These are phyloP conservation scores for Misopates orontium DNA, from an alignment of 257 asterid species.

Conservation along the genomic window DNA sequence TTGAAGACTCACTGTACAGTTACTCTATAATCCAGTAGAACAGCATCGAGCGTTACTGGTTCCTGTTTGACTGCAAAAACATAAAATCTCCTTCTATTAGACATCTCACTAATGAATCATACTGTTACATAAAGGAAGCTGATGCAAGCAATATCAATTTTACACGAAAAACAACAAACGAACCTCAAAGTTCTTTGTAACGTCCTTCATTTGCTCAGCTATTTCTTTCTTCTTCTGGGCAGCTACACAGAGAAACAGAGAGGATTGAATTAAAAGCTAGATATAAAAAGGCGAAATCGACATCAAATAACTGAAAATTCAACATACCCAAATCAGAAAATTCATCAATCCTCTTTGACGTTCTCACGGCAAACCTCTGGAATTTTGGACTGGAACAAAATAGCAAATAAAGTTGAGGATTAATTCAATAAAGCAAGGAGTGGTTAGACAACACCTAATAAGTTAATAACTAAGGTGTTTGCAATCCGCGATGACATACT, in stretches of 20 bases:
- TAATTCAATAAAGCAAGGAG: background rate
- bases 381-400: conserved; percentile 48
- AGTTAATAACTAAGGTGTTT: no score
- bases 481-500: background rate
- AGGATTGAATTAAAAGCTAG: background rate
- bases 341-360: conserved; percentile 53
- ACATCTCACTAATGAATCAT: background rate
- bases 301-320: conserved; percentile 2
- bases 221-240: conserved; percentile 37
- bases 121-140: background rate
- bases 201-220: conserved; percentile 39
- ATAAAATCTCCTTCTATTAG: background rate
- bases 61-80: conserved; percentile 36
- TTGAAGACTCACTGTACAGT: background rate
- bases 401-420: background rate
- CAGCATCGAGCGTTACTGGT: conserved; percentile 18
- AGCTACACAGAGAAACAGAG: conserved; percentile 31
- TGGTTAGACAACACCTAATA: background rate
- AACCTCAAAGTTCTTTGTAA: conserved; percentile 34
- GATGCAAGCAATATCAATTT: background rate
- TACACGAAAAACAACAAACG: background rate
- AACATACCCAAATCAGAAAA: conserved; percentile 38
- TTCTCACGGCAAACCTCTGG: conserved; percentile 88
- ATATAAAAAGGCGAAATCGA: conserved; percentile 9
- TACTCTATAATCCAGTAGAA: background rate